phyloP scores from a whole-genome alignment of 1,139 yeast species.

The Geotrichum reessii region DNA sequence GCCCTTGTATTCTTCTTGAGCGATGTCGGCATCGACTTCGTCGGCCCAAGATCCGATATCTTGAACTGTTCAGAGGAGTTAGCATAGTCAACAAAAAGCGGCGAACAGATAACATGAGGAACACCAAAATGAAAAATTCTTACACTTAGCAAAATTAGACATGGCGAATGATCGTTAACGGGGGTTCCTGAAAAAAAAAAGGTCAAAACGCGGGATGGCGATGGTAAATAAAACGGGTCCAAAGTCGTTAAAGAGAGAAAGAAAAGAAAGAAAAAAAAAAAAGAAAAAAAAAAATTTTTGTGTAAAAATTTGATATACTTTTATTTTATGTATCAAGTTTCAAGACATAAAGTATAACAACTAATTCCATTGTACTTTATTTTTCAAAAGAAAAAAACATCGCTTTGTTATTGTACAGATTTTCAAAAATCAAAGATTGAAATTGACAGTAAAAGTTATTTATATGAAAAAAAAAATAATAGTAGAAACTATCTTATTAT shows the following conservation, averaged over 20 bases:
- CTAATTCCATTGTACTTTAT: no score
- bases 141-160: not conserved
- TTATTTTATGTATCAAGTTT: not conserved
- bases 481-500: no score
- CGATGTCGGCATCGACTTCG: slow-evolving; percentile 7
- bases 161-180: not conserved
- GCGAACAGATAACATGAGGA: not conserved
- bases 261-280: not conserved
- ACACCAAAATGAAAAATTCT: not conserved
- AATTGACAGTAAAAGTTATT: no score
- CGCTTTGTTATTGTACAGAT: no score
- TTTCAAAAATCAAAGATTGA: no score
- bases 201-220: not conserved
- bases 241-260: not conserved
- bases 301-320: not conserved
- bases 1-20: not conserved
- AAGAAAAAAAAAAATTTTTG: not conserved
- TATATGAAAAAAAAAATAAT: no score
- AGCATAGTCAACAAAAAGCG: not conserved
- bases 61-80: not conserved
- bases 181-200: not conserved
- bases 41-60: slow-evolving; percentile 25
- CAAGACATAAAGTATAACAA: not conserved
- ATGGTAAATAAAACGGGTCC: not conserved
- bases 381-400: no score